Base-by-base conservation (phyloP, 2,329 filamentous ascomycete species). In the Dothideomycetes sp. region DNA sequence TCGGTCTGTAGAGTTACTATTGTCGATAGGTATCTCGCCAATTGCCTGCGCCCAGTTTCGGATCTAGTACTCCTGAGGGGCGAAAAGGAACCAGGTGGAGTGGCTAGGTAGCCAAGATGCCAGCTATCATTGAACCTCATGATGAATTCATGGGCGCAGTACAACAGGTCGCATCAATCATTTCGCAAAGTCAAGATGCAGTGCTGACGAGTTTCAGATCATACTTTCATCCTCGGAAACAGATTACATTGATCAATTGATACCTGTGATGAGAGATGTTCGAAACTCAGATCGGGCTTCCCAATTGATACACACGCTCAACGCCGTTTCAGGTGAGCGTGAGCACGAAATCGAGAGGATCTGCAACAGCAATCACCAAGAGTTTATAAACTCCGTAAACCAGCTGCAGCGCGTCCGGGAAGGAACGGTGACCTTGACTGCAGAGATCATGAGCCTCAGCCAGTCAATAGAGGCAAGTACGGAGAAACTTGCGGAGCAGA, bases 391-490 rank as follows among this genome's bases (percentile, higher is more conserved):
- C 48, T 95, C 89, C 0, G 87, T 98, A 49, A 93, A 91, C 53
- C 86, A 93, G 56, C 75, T 98, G n/a, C 83, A 96, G 51, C 76
- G 78, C 43, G 87, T 96, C 37, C 81, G 89, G 39, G 85, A 95
- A 60, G 87, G 86, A 31, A 96, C 89, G 1, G 86, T 94, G 31
- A 72, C 76, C 34, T 68, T 98, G 53, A 96, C 89, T 2, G 76
- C 81, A 30, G 89, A 98, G 59, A 96, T 98, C 43, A 68, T 98
- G 46, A 77, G 85, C 50, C 72, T 98, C 42, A 96, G 94, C 55
- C 83, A 94, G 59, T 93, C 87, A 5, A 96, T 98, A 40, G 89
- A 96, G 63, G 73, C 81, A 34, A 96, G 88, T 57, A 96, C 91
- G 0, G 87, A 96, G 65, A 88, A 87, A 59, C 70, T 98, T 27